Evolutionary conservation across 139 green algal species (phyloP).

Genomic region (Coelastrella sp.): DNA sequence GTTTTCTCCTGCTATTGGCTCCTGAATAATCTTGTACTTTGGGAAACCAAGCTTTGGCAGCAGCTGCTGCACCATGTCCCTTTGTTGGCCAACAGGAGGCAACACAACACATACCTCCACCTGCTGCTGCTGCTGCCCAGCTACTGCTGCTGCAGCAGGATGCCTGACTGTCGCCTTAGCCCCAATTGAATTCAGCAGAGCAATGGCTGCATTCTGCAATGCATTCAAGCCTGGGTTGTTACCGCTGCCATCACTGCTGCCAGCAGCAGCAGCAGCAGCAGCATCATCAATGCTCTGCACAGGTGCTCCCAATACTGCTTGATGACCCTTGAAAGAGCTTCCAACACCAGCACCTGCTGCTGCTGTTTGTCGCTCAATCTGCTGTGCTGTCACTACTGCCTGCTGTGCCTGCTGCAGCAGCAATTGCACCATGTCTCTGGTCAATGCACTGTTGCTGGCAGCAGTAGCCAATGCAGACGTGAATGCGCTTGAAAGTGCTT

Average conservation of each 20-base stretch:
- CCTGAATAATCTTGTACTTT: background rate
- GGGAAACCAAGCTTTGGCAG: conserved; percentile 17
- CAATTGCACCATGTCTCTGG: conserved; percentile 13
- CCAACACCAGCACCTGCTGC: background rate
- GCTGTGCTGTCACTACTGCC: conserved; percentile 8
- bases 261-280: background rate
- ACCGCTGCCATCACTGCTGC: no score
- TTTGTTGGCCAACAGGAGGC: background rate
- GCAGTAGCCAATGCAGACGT: background rate
- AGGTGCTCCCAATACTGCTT: conserved; percentile 6
- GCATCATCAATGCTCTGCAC: no score
- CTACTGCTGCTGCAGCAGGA: background rate
- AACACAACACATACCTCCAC: background rate
- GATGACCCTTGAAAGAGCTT: no score
- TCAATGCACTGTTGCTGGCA: background rate
- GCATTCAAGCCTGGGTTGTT: no score
- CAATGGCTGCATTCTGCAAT: conserved; percentile 16
- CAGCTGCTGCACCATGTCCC: conserved; percentile 23
- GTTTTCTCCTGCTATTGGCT: background rate
- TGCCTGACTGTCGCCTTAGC: background rate
- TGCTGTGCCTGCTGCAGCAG: conserved; percentile 39
- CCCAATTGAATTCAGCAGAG: background rate
- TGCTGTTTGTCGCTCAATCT: background rate
- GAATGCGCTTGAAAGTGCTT: conserved; percentile 1
- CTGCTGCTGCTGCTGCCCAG: background rate